Percentiles rank a stretch among this genome's conserved stretches.
phyloP scores from a whole-genome alignment of 306 rosid genomes.

The Vigna trinervia region DNA sequence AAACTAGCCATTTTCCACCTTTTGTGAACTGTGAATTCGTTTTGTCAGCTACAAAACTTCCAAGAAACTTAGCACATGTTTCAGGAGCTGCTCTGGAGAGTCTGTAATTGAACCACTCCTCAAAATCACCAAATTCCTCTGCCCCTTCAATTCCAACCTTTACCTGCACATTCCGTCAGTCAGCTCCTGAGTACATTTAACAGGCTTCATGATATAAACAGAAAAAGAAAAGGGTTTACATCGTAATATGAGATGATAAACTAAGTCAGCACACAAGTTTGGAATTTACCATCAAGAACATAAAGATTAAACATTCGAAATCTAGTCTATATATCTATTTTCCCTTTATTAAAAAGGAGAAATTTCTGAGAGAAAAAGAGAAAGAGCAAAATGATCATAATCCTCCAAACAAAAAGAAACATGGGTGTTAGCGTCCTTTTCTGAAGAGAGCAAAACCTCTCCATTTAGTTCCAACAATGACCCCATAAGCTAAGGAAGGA shows the following conservation, averaged over 20 bases:
- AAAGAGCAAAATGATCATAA: not conserved
- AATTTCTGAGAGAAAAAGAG: not conserved
- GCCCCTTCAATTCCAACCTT: constrained; percentile 75
- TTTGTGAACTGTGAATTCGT: constrained; percentile 61
- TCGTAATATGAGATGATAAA: not conserved
- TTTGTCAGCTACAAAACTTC: constrained; percentile 74
- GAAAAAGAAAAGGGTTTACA: not conserved
- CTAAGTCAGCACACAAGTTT: not conserved
- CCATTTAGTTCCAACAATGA: constrained; percentile 17
- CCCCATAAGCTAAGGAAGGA: constrained; percentile 11
- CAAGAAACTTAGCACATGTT: constrained; percentile 82
- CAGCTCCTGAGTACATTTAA: constrained; percentile 15
- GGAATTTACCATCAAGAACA: constrained; percentile 10
- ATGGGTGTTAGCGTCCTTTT: not conserved
- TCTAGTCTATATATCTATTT: not conserved
- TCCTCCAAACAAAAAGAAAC: constrained; percentile 13
- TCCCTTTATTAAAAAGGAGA: not conserved
- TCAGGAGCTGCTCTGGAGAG: constrained; percentile 92
- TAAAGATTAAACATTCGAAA: not conserved
- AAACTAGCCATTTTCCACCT: constrained; percentile 90
- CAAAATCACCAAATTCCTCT: constrained; percentile 70
- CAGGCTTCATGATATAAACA: not conserved
- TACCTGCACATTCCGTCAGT: constrained; percentile 57
- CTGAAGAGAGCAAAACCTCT: not conserved
- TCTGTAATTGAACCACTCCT: constrained; percentile 85